These are phyloP conservation scores for Ceriops tagal DNA, from an alignment of 345 rosid species.

Conservation along the genomic window DNA sequence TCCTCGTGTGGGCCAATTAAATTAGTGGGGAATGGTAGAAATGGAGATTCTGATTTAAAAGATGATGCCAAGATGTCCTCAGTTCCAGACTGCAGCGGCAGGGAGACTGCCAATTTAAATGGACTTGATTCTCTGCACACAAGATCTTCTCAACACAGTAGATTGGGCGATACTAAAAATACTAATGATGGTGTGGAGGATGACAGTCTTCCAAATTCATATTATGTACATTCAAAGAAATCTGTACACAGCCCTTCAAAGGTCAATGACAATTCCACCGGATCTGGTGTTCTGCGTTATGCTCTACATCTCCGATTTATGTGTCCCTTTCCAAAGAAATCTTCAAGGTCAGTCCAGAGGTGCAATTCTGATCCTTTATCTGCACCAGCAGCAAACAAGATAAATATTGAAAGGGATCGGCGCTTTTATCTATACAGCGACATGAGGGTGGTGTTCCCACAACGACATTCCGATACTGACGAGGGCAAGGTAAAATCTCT, in stretches of 20 bases:
- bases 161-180: not conserved
- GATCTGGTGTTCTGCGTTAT: conserved; percentile 25
- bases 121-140: conserved; percentile 4
- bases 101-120: not conserved
- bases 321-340: conserved; percentile 15
- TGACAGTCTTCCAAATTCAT: conserved; percentile 16
- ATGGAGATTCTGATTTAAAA: conserved; percentile 4
- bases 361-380: conserved; percentile 26
- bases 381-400: conserved; percentile 13
- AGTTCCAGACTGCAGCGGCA: conserved; percentile 1
- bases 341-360: conserved; percentile 18
- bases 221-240: not conserved
- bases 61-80: conserved; percentile 12
- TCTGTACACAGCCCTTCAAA: conserved; percentile 18
- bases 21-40: conserved; percentile 1
- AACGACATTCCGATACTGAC: conserved; percentile 91
- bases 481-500: conserved; percentile 85
- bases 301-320: conserved; percentile 27
- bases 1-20: conserved; percentile 41
- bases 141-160: not conserved
- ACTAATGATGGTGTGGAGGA: conserved; percentile 1
- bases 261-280: conserved; percentile 10
- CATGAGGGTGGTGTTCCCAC: conserved; percentile 87
- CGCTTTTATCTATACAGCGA: conserved; percentile 81
- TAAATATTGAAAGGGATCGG: conserved; percentile 39